These are phyloP conservation scores for Erysiphe pulchra DNA, from an alignment of 2,329 filamentous ascomycete species.

Conservation along the genomic window DNA sequence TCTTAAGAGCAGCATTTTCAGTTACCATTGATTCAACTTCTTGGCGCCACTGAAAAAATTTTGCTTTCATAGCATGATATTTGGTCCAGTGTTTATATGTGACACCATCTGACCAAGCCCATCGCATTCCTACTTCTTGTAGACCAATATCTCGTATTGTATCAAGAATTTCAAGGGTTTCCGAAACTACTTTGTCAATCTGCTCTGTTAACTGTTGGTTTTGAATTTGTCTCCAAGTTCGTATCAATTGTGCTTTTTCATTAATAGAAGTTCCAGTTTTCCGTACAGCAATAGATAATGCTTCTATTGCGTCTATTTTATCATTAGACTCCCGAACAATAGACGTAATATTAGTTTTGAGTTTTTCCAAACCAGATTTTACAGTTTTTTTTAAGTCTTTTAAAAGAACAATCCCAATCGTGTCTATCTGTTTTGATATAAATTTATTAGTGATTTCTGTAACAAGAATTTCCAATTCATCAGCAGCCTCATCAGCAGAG, in stretches of 20 bases:
- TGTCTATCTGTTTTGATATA: slow-evolving; percentile 37
- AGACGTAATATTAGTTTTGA: slow-evolving; percentile 42
- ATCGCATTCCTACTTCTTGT: slow-evolving; percentile 48
- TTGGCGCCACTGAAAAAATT: slow-evolving; percentile 61
- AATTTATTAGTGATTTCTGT: slow-evolving; percentile 46
- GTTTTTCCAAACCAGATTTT: slow-evolving; percentile 31
- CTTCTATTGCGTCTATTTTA: slow-evolving; percentile 2
- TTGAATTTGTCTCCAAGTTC: slow-evolving; percentile 34
- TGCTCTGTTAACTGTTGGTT: slow-evolving; percentile 29
- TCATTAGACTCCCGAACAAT: slow-evolving; percentile 30
- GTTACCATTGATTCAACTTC: slow-evolving; percentile 57
- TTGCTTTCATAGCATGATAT: slow-evolving; percentile 67
- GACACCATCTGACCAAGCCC: slow-evolving; percentile 87
- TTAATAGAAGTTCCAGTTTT: slow-evolving; percentile 34
- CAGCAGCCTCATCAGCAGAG: slow-evolving; percentile 62
- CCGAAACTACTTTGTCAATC: slow-evolving; percentile 30
- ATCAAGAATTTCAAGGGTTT: slow-evolving; percentile 42
- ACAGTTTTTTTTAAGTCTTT: slow-evolving; percentile 41
- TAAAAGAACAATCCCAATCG: slow-evolving; percentile 39
- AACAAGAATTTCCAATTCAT: slow-evolving; percentile 36
- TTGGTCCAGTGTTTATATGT: slow-evolving; percentile 96
- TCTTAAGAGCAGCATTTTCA: slow-evolving; percentile 41
- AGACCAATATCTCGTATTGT: slow-evolving; percentile 41
- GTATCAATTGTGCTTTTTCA: slow-evolving; percentile 34
- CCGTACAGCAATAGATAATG: slow-evolving; percentile 26